phyloP scores from a whole-genome alignment of 495 filamentous ascomycete species.

The Aspergillus cavernicola region DNA sequence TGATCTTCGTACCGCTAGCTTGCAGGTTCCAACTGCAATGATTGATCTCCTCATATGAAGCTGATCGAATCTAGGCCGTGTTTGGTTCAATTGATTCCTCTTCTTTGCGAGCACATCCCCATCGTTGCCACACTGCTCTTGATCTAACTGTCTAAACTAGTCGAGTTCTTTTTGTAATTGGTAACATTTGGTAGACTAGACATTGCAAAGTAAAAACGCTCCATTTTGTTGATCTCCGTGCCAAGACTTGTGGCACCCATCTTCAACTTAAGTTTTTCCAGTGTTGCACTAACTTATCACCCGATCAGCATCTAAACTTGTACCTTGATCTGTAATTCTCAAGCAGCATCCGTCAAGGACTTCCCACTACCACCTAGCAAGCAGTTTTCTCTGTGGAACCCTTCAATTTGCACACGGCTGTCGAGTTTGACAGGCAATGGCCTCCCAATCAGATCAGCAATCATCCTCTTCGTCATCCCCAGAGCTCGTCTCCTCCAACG shows the following conservation, averaged over 20 bases:
- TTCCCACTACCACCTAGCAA: too few relatives aligned
- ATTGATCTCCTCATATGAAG: too few relatives aligned
- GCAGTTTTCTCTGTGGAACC: too few relatives aligned
- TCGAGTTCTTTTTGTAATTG: too few relatives aligned
- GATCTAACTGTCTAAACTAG: too few relatives aligned
- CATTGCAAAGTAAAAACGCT: too few relatives aligned
- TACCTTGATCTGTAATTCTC: neutral
- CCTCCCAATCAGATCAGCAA: conserved; percentile 15
- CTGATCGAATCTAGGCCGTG: too few relatives aligned
- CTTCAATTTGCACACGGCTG: neutral
- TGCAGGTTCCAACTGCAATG: neutral
- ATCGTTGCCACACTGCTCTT: too few relatives aligned
- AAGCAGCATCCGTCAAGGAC: neutral
- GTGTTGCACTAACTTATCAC: neutral
- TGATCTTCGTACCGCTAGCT: neutral
- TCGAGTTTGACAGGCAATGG: conserved; percentile 5
- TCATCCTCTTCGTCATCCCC: conserved; percentile 7
- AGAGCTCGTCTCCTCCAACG: conserved; percentile 23
- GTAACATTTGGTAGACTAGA: too few relatives aligned
- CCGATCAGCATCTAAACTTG: neutral
- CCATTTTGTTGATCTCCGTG: conserved; percentile 22
- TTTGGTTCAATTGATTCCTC: too few relatives aligned
- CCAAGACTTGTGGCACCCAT: conserved; percentile 29
- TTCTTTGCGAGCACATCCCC: too few relatives aligned
- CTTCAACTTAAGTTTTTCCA: conserved; percentile 15